Base-by-base conservation (phyloP, 2,329 filamentous ascomycete genomes). In the Alternaria postmessia region DNA sequence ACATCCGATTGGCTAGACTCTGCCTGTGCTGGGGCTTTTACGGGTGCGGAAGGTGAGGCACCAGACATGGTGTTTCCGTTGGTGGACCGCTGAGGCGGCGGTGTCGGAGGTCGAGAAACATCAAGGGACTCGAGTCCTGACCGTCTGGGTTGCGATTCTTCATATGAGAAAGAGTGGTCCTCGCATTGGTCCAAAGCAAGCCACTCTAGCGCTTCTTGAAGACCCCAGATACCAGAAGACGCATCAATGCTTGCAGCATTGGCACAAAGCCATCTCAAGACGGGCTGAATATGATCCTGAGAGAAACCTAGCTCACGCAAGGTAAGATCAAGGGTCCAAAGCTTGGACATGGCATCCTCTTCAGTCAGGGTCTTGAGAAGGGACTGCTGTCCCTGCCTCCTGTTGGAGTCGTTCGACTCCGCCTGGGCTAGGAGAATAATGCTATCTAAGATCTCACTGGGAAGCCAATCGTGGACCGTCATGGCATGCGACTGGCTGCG, bases 121-220 rank as follows among this genome's bases (percentile, higher is more conserved):
- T 64, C 62, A 22, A 69, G 62, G 9, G 71, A 65, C 16, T 66
- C 62, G 8, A 61, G 48, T 6, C 61, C 36, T 16, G 66, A 47
- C 20, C 64, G 67, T 53, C 68, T 72, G 3, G 69, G 58, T 34
- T 62, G 64, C 2, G 54, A 34, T 5, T 72, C 73, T 48, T 91
- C 88, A 75, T 95, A 96, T 47, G 88, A 84, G 6, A 91, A 91
- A 36, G 94, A 83, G 68, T 94, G 89, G 1, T 88, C 86, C 63
- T 84, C 81, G 14, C 85, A 81, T 69, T 90, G 92, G 74, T 95
- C 87, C 65, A 92, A 83, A n/a, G 93, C 92, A 54, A 98, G 85
- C 92, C 93, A 97, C 69, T 97, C 92, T 20, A 99, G 78, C 26
- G 91, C 89, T 78, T 97, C 94, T 62, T 96, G 90, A 36, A 98